phyloP scores from a whole-genome alignment of 805 yeast genomes.

The Candida pini region DNA sequence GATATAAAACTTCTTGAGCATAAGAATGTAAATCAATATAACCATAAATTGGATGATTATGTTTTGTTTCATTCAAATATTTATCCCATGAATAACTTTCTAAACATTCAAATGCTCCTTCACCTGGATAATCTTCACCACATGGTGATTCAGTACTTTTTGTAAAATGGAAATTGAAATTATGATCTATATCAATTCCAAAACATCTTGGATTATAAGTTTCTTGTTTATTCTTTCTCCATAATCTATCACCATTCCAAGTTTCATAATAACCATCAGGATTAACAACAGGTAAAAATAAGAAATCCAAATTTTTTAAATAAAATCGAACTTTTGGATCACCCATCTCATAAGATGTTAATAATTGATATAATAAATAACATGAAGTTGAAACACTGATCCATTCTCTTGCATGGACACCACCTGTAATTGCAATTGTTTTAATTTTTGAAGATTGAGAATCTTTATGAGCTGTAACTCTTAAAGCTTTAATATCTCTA shows the following conservation, averaged over 20 bases:
- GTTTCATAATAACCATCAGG: slow-evolving; percentile 89
- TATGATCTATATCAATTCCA: slow-evolving; percentile 85
- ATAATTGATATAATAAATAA: slow-evolving; percentile 44
- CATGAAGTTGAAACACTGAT: slow-evolving; percentile 66
- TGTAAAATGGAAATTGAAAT: slow-evolving; percentile 72
- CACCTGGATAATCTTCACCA: slow-evolving; percentile 81
- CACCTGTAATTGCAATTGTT: slow-evolving; percentile 76
- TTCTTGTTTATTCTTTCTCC: slow-evolving; percentile 86
- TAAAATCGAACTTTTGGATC: slow-evolving; percentile 37
- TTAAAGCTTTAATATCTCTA: slow-evolving; percentile 61
- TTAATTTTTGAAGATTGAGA: slow-evolving; percentile 32
- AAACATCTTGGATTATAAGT: slow-evolving; percentile 60
- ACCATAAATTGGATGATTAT: slow-evolving; percentile 61
- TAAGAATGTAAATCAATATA: slow-evolving; percentile 82
- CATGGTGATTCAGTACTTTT: slow-evolving; percentile 62
- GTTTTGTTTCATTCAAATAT: slow-evolving; percentile 43
- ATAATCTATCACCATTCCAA: slow-evolving; percentile 74
- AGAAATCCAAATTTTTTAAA: slow-evolving; percentile 58
- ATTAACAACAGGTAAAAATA: slow-evolving; percentile 77
- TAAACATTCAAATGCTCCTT: slow-evolving; percentile 58
- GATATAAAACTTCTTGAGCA: slow-evolving; percentile 76
- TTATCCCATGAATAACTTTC: slow-evolving; percentile 48
- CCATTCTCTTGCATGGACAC: slow-evolving; percentile 92
- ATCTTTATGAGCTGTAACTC: slow-evolving; percentile 45
- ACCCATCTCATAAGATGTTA: slow-evolving; percentile 39